These are phyloP conservation scores for Chondrus crispus DNA, from an alignment of 23 red algal species.

Conservation along the genomic window DNA sequence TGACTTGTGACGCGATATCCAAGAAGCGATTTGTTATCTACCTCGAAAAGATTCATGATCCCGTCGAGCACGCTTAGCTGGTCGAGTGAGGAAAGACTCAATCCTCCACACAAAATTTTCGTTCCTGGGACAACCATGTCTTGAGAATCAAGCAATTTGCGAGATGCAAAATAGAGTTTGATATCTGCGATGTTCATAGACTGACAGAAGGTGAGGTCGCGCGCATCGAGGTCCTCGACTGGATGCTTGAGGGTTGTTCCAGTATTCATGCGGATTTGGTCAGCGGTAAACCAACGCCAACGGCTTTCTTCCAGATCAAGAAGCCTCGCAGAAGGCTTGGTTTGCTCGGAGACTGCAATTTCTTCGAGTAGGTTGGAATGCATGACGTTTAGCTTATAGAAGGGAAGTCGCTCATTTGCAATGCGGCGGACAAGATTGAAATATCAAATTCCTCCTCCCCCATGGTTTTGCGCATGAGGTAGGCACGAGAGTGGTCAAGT, in stretches of 20 bases:
- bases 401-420: not conserved
- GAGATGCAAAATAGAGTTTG: not conserved
- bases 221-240: not conserved
- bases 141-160: not conserved
- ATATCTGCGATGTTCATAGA: conserved; percentile 22
- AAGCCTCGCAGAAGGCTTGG: too few species aligned
- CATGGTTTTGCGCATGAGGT: conserved; percentile 16
- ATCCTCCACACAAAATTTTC: conserved; percentile 25
- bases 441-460: conserved; percentile 27
- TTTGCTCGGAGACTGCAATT: too few species aligned
- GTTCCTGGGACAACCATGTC: not conserved
- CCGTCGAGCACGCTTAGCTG: not conserved
- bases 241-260: not conserved
- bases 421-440: not conserved
- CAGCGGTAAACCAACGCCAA: not conserved
- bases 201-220: conserved; percentile 19
- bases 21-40: not conserved
- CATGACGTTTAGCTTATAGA: conserved; percentile 11
- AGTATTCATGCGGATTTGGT: conserved; percentile 14
- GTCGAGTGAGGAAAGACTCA: conserved; percentile 29
- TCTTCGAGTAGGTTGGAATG: too few species aligned
- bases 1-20: conserved; percentile 23
- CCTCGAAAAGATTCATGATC: conserved; percentile 51
- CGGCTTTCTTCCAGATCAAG: too few species aligned
- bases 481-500: conserved; percentile 3